Conservation (phyloP, 2,329 filamentous ascomycete species). For the Neopestalotiopsis clavispora region DNA sequence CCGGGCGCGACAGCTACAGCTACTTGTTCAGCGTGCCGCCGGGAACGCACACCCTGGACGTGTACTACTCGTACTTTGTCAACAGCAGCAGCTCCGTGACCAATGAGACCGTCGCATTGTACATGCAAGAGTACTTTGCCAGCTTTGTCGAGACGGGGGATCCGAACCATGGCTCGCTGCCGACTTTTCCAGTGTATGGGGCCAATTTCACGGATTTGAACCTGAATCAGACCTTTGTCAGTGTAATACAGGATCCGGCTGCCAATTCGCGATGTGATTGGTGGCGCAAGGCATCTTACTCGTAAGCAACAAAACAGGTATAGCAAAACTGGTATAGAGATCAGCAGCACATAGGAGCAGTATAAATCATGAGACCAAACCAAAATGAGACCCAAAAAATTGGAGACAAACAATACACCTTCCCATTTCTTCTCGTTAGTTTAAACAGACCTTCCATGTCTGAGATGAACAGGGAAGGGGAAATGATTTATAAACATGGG, state of each 20-base stretch:
- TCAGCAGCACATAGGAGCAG: too few species aligned
- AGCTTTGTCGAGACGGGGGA: slow-evolving; percentile 10
- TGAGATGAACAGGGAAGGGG: not conserved
- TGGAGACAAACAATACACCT: too few species aligned
- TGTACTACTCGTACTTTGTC: slow-evolving; percentile 13
- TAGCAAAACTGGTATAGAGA: not conserved
- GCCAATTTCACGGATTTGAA: slow-evolving; percentile 5
- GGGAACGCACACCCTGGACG: slow-evolving; percentile 9
- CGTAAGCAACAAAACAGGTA: not conserved
- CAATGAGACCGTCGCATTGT: slow-evolving; percentile 11
- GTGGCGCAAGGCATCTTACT: slow-evolving; percentile 5
- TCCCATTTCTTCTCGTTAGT: too few species aligned
- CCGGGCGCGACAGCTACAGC: slow-evolving; percentile 10
- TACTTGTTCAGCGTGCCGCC: slow-evolving; percentile 16
- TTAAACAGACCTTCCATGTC: too few species aligned
- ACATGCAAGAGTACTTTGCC: slow-evolving; percentile 15
- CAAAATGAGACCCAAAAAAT: too few species aligned
- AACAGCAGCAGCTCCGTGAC: slow-evolving; percentile 12
- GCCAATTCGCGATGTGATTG: slow-evolving; percentile 13
- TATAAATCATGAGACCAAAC: too few species aligned
- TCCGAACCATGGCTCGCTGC: slow-evolving; percentile 6
- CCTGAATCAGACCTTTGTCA: slow-evolving; percentile 12
- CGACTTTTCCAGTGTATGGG: not conserved
- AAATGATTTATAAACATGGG: not conserved
- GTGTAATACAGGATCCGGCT: slow-evolving; percentile 3